Conservation (phyloP, 2,329 filamentous ascomycete species). For the Dothistroma pini region DNA sequence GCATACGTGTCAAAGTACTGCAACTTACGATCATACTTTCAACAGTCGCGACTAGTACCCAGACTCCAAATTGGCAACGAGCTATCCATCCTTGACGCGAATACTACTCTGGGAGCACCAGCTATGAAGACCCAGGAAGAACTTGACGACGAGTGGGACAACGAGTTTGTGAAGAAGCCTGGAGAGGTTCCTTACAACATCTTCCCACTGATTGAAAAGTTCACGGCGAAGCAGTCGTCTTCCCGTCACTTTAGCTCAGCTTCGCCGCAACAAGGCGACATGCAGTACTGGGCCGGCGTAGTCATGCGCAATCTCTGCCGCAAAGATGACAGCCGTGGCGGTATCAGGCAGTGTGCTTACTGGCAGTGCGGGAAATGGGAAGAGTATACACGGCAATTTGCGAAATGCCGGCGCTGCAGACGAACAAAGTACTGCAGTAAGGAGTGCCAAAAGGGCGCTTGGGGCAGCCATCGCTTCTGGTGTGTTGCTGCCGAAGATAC, state of each 20-base stretch:
- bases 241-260: conserved; percentile 66
- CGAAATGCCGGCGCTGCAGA: conserved; percentile 92
- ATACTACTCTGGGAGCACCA: conserved; percentile 45
- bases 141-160: conserved; percentile 76
- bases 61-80: conserved; percentile 86
- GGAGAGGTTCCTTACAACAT: conserved; percentile 61
- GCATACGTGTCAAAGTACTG: conserved; percentile 99
- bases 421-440: conserved; percentile 95
- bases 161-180: conserved; percentile 62
- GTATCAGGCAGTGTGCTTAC: conserved; percentile 95
- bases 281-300: conserved; percentile 99
- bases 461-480: conserved; percentile 98
- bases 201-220: conserved; percentile 96
- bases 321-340: conserved; percentile 91
- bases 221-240: conserved; percentile 67
- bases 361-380: conserved; percentile 99
- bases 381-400: conserved; percentile 92
- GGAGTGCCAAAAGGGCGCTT: conserved; percentile 98
- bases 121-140: conserved; percentile 47
- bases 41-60: conserved; percentile 89
- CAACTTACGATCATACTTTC: conserved; percentile 91
- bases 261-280: conserved; percentile 49
- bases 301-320: conserved; percentile 98
- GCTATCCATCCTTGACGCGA: conserved; percentile 72
- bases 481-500: conserved; percentile 68